Conservation (phyloP, 805 yeast species). For the Saccharomycopsis vini region DNA sequence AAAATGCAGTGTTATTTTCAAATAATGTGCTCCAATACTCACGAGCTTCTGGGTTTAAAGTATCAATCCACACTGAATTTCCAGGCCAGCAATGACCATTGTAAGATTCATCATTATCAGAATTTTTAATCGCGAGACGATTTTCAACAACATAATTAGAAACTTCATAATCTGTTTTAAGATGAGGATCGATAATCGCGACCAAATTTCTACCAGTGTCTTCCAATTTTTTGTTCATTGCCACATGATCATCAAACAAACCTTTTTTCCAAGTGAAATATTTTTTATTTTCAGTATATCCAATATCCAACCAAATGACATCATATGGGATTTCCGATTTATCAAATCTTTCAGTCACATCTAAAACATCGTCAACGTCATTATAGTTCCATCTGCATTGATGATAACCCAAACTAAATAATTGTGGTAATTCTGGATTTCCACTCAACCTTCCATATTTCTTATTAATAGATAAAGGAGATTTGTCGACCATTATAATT, state of each 20-base stretch:
- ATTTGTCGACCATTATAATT: slow-evolving; percentile 52
- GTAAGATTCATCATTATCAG: slow-evolving; percentile 38
- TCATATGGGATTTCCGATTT: slow-evolving; percentile 72
- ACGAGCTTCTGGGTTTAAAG: slow-evolving; percentile 56
- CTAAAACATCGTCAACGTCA: slow-evolving; percentile 77
- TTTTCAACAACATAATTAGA: slow-evolving; percentile 42
- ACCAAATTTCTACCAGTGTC: slow-evolving; percentile 73
- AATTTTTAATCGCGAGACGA: slow-evolving; percentile 38
- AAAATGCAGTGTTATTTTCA: slow-evolving; percentile 36
- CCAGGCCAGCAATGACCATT: slow-evolving; percentile 99
- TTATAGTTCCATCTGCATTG: slow-evolving; percentile 98
- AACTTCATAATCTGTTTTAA: slow-evolving; percentile 61
- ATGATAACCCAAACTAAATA: slow-evolving; percentile 81
- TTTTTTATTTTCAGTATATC: slow-evolving; percentile 77
- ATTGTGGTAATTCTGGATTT: slow-evolving; percentile 58
- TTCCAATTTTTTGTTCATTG: slow-evolving; percentile 57
- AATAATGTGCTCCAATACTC: slow-evolving; percentile 53
- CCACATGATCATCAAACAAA: slow-evolving; percentile 64
- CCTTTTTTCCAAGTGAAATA: slow-evolving; percentile 86
- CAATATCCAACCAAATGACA: slow-evolving; percentile 90
- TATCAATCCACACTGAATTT: slow-evolving; percentile 87
- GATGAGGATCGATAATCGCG: slow-evolving; percentile 84
- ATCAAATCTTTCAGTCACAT: slow-evolving; percentile 63
- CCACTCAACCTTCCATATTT: slow-evolving; percentile 71
- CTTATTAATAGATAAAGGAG: slow-evolving; percentile 46